Evolutionary conservation across 345 rosid species (phyloP).

Genomic region (Schrenkiella parvula): DNA sequence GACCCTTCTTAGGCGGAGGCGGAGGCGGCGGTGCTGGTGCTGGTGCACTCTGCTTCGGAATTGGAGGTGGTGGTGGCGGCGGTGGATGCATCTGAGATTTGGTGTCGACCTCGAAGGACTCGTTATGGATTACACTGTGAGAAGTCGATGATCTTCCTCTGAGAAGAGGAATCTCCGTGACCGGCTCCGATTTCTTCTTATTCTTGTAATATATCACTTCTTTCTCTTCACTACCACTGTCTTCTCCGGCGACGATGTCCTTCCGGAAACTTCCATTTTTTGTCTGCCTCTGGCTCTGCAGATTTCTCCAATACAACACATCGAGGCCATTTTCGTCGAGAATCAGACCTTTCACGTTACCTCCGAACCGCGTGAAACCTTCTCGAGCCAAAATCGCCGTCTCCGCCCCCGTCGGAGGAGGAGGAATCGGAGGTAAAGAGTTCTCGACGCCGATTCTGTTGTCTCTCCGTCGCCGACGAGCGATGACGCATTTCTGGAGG

Average conservation of each 20-base stretch:
- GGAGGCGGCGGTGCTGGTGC: conserved; percentile 30
- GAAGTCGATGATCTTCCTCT: conserved; percentile 59
- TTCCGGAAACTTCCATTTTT: conserved; percentile 27
- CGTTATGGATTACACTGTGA: conserved; percentile 30
- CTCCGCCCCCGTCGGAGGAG: not conserved
- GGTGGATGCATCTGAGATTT: not conserved
- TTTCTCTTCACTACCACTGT: conserved; percentile 26
- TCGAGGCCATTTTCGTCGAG: conserved; percentile 77
- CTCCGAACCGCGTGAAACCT: conserved; percentile 39
- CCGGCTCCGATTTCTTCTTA: conserved; percentile 29
- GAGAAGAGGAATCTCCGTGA: conserved; percentile 60
- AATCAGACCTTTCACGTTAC: conserved; percentile 48
- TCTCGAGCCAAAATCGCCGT: conserved; percentile 14
- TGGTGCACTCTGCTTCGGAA: conserved; percentile 23
- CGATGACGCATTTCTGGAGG: conserved; percentile 34
- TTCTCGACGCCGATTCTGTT: conserved; percentile 11
- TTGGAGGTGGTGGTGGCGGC: conserved; percentile 28
- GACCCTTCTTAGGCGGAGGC: conserved; percentile 17
- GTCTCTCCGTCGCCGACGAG: conserved; percentile 37
- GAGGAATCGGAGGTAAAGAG: conserved; percentile 4
- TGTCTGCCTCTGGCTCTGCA: conserved; percentile 36
- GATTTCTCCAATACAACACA: conserved; percentile 70
- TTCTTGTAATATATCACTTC: conserved; percentile 19
- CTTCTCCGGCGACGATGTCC: conserved; percentile 21
- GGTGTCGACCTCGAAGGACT: not conserved